These are phyloP conservation scores for Nemania sp. DNA, from an alignment of 2,329 filamentous ascomycete genomes.

Conservation along the genomic window DNA sequence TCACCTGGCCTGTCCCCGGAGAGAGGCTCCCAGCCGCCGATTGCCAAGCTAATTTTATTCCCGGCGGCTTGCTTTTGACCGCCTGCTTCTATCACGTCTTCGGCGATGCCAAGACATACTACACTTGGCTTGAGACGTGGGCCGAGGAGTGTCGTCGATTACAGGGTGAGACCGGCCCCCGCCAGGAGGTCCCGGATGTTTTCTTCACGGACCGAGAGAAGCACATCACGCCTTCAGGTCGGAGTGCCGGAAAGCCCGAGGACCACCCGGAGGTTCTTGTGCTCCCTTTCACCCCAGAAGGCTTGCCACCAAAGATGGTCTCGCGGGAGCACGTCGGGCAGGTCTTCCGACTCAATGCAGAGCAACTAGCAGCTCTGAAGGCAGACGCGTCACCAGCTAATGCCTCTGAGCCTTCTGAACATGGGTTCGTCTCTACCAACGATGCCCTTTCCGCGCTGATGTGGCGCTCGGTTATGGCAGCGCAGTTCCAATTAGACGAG, in stretches of 20 bases:
- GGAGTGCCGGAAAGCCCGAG: slow-evolving; percentile 34
- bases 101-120: slow-evolving; percentile 42
- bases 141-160: slow-evolving; percentile 43
- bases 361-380: slow-evolving; percentile 39
- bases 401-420: slow-evolving; percentile 33
- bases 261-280: slow-evolving; percentile 42
- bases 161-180: slow-evolving; percentile 35
- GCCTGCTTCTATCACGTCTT: slow-evolving; percentile 41
- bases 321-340: slow-evolving; percentile 41
- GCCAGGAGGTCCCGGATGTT: slow-evolving; percentile 34
- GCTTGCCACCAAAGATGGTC: slow-evolving; percentile 41
- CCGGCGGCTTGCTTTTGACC: slow-evolving; percentile 38
- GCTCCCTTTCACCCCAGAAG: slow-evolving; percentile 38
- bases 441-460: slow-evolving; percentile 45
- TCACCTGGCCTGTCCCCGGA: slow-evolving; percentile 34
- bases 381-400: slow-evolving; percentile 39
- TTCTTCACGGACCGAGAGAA: slow-evolving; percentile 41
- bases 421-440: slow-evolving; percentile 41
- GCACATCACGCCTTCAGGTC: slow-evolving; percentile 39
- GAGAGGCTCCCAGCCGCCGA: slow-evolving; percentile 31
- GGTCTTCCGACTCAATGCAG: slow-evolving; percentile 40
- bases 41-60: slow-evolving; percentile 41
- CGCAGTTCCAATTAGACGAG: slow-evolving; percentile 37
- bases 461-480: slow-evolving; percentile 41
- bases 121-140: slow-evolving; percentile 42